Evolutionary conservation across 2,329 filamentous ascomycete genomes (phyloP).

Genomic region (Fusarium sp.): DNA sequence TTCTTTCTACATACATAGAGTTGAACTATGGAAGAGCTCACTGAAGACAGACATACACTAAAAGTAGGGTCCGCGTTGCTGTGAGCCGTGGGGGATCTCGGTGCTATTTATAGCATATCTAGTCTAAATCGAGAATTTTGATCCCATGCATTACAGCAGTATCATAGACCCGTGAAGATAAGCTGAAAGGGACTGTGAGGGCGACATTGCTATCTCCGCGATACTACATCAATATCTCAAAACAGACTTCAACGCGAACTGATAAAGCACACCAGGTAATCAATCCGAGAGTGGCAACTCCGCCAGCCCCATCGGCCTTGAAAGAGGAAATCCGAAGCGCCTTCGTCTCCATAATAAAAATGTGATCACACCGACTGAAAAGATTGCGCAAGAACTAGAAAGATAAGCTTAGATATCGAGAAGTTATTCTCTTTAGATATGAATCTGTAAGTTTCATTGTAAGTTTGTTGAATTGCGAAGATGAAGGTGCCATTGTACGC

Average conservation of each 20-base stretch:
- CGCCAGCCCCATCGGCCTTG: constrained; percentile 11
- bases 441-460: background rate
- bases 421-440: background rate
- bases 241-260: background rate
- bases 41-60: background rate
- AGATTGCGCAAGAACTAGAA: background rate
- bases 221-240: background rate
- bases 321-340: constrained; percentile 25
- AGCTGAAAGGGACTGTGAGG: background rate
- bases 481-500: constrained; percentile 43
- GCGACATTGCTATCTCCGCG: background rate
- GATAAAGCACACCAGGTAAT: background rate
- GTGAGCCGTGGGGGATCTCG: no score
- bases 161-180: background rate
- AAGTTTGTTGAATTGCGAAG: background rate
- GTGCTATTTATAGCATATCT: background rate
- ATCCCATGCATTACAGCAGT: accelerated
- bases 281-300: constrained; percentile 19
- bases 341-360: constrained; percentile 29
- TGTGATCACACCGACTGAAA: constrained; percentile 30
- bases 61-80: background rate
- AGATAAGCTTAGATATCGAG: constrained; percentile 11
- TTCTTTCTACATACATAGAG: background rate
- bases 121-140: background rate
- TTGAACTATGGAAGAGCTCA: background rate